Base-by-base conservation (phyloP, 1,284 basidiomycete species). In the Pseudomicrostroma phylloplanum region DNA sequence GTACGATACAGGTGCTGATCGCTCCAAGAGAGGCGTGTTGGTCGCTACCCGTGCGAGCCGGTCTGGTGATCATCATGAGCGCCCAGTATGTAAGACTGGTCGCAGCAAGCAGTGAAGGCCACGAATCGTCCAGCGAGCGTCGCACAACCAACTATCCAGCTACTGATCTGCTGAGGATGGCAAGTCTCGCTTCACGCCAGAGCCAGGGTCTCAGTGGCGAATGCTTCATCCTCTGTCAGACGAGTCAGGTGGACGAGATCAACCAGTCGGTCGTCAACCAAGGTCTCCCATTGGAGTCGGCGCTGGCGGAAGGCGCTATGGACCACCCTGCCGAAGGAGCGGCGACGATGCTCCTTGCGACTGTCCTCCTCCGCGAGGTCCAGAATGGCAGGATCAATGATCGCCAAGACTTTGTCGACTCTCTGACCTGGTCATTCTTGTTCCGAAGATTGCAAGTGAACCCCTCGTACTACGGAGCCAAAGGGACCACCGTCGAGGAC, bases 281-380 rank as follows among this genome's bases (percentile, higher is more conserved):
- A 39, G 96, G 96, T 7, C 82, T 96, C 21, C 90, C 92, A 0
- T 82, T 97, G 26, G 94, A 97, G 80, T 96, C 92, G 1, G 82
- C 82, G 26, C 80, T 96, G 15, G 80, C 87, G 42, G 85, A 86
- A 59, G 83, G 83, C 17, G 19, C 40, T 57, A 36, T n/a, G 39
- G n/a, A 36, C 30, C 6, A 6, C 3, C 6, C 43, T 4, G 43
- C 4, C 43, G 43, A 48, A 21, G 21, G 43, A 6, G 51, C 19
- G 17, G 51, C 15, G 21, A 17, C 51, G 6, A 54, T 54, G 63
- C 51, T 60, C 11, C 62, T 74, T 11, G 48, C 68, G 26, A 63
- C 71, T 1, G 59, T 58, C 11, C 30, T 79, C 25, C 59, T 77
- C 9, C 63, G 56, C 17, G 61, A 71, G 42, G 59, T 67, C 8